Evolutionary conservation across 2,329 filamentous ascomycete genomes (phyloP).

Genomic region (Botrytis paeoniae): DNA sequence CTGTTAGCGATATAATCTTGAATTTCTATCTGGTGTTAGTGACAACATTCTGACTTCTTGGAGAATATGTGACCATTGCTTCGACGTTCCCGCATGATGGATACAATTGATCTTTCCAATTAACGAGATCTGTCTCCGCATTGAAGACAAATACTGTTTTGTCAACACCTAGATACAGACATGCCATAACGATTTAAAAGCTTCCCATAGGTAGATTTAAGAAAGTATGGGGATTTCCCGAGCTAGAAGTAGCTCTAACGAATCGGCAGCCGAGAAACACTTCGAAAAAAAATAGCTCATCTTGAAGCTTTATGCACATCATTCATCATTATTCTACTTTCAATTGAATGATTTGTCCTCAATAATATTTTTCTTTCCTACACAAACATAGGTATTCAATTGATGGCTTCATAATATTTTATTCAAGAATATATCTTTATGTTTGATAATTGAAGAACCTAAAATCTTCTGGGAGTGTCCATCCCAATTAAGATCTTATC

Average conservation of each 20-base stretch:
- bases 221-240: background rate
- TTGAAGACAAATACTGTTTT: background rate
- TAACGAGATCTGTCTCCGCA: background rate
- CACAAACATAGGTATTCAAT: background rate
- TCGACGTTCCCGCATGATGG: background rate
- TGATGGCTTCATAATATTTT: background rate
- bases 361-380: background rate
- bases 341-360: slow-evolving; percentile 17
- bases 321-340: slow-evolving; percentile 1
- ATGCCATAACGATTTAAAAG: background rate
- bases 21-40: background rate
- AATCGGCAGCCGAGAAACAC: slow-evolving; percentile 12
- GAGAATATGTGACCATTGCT: background rate
- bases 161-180: background rate
- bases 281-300: slow-evolving; percentile 8
- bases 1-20: slow-evolving; percentile 14
- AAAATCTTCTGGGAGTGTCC: background rate
- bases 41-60: background rate
- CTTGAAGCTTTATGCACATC: slow-evolving; percentile 7
- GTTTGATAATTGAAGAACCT: background rate
- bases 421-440: background rate
- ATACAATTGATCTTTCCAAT: background rate
- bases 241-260: slow-evolving; percentile 2
- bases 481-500: background rate
- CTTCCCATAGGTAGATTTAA: background rate